Evolutionary conservation across 257 asterid genomes (phyloP).

Genomic region (Mitragyna speciosa): DNA sequence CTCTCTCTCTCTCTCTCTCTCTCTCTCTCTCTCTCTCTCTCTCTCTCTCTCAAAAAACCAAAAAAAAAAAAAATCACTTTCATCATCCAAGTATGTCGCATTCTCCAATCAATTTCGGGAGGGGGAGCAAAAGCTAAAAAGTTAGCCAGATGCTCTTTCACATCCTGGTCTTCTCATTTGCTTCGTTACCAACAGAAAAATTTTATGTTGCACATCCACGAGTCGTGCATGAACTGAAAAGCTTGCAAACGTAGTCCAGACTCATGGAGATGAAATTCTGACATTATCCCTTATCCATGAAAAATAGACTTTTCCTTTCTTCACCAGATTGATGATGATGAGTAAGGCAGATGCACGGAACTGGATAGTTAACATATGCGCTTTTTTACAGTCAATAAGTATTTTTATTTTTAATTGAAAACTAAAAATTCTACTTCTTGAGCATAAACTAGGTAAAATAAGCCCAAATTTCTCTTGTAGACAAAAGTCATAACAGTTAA

Average conservation of each 20-base stretch:
- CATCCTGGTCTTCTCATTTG: neutral
- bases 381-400: neutral
- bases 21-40: too few species aligned
- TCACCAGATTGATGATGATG: neutral
- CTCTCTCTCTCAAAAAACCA: too few species aligned
- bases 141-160: neutral
- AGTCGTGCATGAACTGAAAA: neutral
- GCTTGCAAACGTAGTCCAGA: neutral
- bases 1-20: too few species aligned
- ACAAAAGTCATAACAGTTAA: too few species aligned
- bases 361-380: neutral
- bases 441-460: neutral
- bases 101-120: neutral
- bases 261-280: neutral
- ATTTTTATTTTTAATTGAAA: neutral
- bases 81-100: neutral
- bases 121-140: neutral
- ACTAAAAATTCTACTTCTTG: neutral
- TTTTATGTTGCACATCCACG: neutral
- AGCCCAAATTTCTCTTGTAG: neutral
- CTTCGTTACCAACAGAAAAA: neutral
- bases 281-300: neutral
- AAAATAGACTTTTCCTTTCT: neutral
- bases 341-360: neutral
- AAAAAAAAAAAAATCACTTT: too few species aligned